These are phyloP conservation scores for Darksidea phi DNA, from an alignment of 495 filamentous ascomycete genomes.

Conservation along the genomic window DNA sequence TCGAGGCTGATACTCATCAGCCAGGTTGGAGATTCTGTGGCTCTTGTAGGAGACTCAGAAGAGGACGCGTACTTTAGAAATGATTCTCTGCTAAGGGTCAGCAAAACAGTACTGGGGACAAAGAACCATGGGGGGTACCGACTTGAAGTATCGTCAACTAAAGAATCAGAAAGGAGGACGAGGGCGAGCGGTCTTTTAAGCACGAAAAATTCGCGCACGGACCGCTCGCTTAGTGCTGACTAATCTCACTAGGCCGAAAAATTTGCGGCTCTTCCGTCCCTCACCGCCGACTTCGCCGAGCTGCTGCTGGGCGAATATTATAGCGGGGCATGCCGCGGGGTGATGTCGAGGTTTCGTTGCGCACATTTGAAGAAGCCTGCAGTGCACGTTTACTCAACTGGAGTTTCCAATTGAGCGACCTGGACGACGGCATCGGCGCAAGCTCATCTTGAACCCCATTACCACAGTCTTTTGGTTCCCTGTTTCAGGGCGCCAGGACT, in stretches of 20 bases:
- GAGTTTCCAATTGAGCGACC: too few relatives aligned
- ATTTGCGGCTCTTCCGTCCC: background rate
- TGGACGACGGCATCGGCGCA: too few relatives aligned
- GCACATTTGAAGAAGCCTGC: too few relatives aligned
- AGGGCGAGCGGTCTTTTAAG: constrained; percentile 38
- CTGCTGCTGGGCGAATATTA: background rate
- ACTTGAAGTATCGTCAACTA: constrained; percentile 38
- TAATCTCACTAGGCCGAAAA: background rate
- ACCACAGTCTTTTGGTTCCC: too few relatives aligned
- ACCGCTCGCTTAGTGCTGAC: background rate
- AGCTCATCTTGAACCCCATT: too few relatives aligned
- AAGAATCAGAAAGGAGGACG: constrained; percentile 36
- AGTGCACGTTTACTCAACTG: too few relatives aligned
- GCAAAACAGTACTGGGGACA: constrained; percentile 11
- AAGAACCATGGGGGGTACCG: constrained; percentile 17
- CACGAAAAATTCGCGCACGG: constrained; percentile 1
- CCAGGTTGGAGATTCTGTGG: constrained; percentile 74
- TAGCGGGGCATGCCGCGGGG: background rate
- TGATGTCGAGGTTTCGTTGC: too few relatives aligned
- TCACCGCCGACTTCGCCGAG: background rate
- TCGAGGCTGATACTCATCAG: constrained; percentile 69
- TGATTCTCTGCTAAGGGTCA: constrained; percentile 47
- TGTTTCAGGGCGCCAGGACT: too few relatives aligned
- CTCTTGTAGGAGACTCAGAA: constrained; percentile 56
- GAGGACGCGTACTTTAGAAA: constrained; percentile 54